These are phyloP conservation scores for Daldinia concentrica DNA, from an alignment of 495 filamentous ascomycete species.

Conservation along the genomic window DNA sequence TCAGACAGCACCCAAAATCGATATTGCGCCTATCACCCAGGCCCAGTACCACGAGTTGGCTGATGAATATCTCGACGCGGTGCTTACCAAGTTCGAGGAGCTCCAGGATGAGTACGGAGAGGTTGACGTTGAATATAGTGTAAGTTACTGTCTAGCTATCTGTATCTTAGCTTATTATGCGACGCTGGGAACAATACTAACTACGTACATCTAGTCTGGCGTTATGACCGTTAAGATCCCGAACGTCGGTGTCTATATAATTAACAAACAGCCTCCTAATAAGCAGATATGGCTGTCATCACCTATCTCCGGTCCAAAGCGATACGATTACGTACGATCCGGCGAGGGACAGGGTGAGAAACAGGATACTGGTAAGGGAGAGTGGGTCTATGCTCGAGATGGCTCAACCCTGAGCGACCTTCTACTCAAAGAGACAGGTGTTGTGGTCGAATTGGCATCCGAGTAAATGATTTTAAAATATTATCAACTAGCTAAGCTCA, in stretches of 20 bases:
- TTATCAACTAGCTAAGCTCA: not conserved
- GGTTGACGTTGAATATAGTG: constrained; percentile 72
- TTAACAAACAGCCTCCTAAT: constrained; percentile 98
- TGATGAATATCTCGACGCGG: constrained; percentile 63
- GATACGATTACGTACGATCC: constrained; percentile 83
- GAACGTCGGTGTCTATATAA: constrained; percentile 78
- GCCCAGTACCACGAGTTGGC: constrained; percentile 59
- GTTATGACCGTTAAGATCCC: constrained; percentile 77
- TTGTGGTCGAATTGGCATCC: constrained; percentile 46
- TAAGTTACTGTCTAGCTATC: constrained; percentile 49
- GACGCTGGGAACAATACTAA: constrained; percentile 19
- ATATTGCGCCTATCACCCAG: constrained; percentile 49
- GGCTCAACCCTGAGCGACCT: constrained; percentile 76
- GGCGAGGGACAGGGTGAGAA: constrained; percentile 78
- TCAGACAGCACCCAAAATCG: constrained; percentile 26
- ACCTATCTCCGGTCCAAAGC: constrained; percentile 89
- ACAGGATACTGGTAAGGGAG: constrained; percentile 70
- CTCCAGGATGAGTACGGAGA: constrained; percentile 69
- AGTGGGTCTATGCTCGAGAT: constrained; percentile 90
- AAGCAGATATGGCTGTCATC: constrained; percentile 98
- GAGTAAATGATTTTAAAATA: not conserved
- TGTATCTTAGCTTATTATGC: not conserved
- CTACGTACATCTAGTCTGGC: constrained; percentile 68
- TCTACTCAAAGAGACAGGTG: constrained; percentile 73
- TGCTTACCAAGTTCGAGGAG: constrained; percentile 71